Conservation (phyloP, 345 rosid species). For the Tarenaya hassleriana region DNA sequence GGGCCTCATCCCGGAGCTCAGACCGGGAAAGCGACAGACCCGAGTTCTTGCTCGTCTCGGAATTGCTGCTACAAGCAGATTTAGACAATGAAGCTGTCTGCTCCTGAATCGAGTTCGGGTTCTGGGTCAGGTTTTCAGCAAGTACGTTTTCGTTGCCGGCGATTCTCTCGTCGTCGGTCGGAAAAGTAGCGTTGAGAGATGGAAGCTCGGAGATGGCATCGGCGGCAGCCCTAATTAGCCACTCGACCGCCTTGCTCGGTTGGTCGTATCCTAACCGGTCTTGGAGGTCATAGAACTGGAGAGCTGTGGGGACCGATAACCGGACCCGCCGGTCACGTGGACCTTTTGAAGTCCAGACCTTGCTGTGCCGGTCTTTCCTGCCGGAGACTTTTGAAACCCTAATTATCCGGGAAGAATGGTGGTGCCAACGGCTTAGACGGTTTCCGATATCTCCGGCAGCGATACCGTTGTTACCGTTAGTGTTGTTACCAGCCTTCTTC, state of each 20-base stretch:
- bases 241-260: constrained; percentile 95
- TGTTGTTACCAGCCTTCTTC: constrained; percentile 32
- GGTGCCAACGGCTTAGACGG: constrained; percentile 53
- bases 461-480: constrained; percentile 24
- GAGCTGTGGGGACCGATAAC: constrained; percentile 82
- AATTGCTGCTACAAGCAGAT: constrained; percentile 91
- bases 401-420: constrained; percentile 69
- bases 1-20: constrained; percentile 61
- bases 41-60: constrained; percentile 86
- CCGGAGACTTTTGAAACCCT: constrained; percentile 97
- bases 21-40: constrained; percentile 74
- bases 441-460: constrained; percentile 15
- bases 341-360: constrained; percentile 91
- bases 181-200: constrained; percentile 54
- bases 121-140: too few species aligned
- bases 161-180: constrained; percentile 55
- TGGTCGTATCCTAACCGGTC: constrained; percentile 93
- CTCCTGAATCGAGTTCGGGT: constrained; percentile 38
- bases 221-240: constrained; percentile 82
- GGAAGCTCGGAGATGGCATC: constrained; percentile 88
- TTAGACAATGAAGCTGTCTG: constrained; percentile 63
- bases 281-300: constrained; percentile 90
- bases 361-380: constrained; percentile 98
- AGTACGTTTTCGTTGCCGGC: constrained; percentile 40
- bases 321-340: constrained; percentile 84